These are phyloP conservation scores for Nannochloropsis gaditana DNA, from an alignment of 108 stramenopile species.

Conservation along the genomic window DNA sequence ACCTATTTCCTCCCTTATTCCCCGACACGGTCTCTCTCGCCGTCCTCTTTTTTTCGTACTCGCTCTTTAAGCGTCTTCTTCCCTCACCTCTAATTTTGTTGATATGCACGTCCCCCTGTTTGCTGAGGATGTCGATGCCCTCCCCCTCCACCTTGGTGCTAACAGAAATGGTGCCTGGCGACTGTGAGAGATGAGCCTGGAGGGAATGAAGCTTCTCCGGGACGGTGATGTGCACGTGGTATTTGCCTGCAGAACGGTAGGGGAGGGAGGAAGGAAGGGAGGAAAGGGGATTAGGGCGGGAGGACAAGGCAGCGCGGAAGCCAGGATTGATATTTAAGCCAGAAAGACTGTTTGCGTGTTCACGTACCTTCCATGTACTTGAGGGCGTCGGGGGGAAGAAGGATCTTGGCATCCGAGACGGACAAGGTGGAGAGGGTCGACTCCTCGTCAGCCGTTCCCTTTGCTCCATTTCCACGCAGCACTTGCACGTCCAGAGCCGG, in stretches of 20 bases:
- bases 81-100: constrained; percentile 20
- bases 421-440: neutral
- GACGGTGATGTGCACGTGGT: neutral
- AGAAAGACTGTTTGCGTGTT: neutral
- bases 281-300: neutral
- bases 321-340: neutral
- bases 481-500: constrained; percentile 14
- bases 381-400: neutral
- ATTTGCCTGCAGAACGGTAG: neutral
- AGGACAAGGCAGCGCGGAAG: neutral
- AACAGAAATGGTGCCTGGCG: neutral
- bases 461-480: neutral
- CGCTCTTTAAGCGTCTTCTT: neutral
- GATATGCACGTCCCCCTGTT: neutral
- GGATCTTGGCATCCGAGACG: neutral
- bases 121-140: neutral
- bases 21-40: neutral
- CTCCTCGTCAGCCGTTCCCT: neutral
- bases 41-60: neutral
- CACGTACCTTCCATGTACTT: neutral
- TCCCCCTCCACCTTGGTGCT: neutral
- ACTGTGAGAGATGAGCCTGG: neutral
- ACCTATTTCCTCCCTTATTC: neutral
- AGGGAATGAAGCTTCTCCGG: neutral
- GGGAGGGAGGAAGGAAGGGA: neutral